Base-by-base conservation (phyloP, 805 yeast species). In the Candida glaebosa region DNA sequence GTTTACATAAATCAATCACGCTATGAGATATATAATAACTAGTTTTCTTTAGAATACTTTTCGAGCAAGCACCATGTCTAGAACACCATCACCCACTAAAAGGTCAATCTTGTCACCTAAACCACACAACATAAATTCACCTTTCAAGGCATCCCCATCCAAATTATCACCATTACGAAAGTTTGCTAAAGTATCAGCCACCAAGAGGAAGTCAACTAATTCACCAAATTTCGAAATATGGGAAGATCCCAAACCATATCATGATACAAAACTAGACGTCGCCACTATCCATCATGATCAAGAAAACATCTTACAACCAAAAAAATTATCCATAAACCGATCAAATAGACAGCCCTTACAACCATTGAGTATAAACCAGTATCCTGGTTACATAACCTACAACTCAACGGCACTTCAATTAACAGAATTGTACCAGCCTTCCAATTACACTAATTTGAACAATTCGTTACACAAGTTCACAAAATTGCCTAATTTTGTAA, bases 221-320 rank as follows among this genome's bases (percentile, higher is more conserved):
- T 22, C 25, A 16, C 36, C 41, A 22, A 35, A 36, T n/a, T 47
- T 47, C 18, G 22, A 43, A 16, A 47, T 47, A 6, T 47, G 42
- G 41, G 42, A 43, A 47, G 50, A 47, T 24, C 45, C 45, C 18
- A 31, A 24, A 15, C 14, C 18, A 7, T 26, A 14, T 10, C 31
- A 26, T 12, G 4, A 15, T 20, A n/a, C 31, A 22, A 5, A 31
- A 25, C n/a, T 17, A 9, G 18, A 37, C 5, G 38, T 35, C 15
- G 12, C 16, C n/a, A 22, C 30, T 24, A 35, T 10, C 4, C 60
- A 62, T 45, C 56, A 56, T 41, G 72, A 69, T 47, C 72, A 69
- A 53, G 75, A 69, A 45, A 69, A 69, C 47, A 57, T 66, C 34
- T 54, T 66, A 44, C 70, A 61, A 48, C 69, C 71, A 7, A 57